These are phyloP conservation scores for Lentinula sp. DNA, from an alignment of 768 basidiomycete genomes.

Conservation along the genomic window DNA sequence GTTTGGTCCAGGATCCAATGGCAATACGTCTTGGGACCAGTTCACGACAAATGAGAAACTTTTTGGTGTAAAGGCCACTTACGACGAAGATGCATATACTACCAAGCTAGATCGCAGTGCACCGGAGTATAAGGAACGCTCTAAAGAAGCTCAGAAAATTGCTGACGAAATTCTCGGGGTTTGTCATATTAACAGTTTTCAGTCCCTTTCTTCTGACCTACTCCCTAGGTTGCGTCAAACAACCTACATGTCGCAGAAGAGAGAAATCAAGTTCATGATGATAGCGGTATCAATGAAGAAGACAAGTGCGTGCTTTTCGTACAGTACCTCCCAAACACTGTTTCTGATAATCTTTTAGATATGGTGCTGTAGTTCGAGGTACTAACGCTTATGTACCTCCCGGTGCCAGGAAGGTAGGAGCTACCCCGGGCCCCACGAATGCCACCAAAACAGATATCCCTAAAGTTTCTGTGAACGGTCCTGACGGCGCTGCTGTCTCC, in stretches of 20 bases:
- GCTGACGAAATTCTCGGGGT: constrained; percentile 91
- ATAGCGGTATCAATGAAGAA: constrained; percentile 83
- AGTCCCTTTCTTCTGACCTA: constrained; percentile 7
- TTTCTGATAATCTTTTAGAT: constrained; percentile 44
- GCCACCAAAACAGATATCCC: constrained; percentile 47
- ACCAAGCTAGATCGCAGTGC: constrained; percentile 84
- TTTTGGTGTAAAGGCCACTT: constrained; percentile 88
- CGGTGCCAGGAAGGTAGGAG: constrained; percentile 60
- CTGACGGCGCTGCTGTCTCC: constrained; percentile 55
- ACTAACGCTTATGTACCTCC: constrained; percentile 93
- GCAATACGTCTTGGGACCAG: constrained; percentile 72
- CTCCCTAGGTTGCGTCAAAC: constrained; percentile 45
- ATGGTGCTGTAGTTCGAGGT: constrained; percentile 85
- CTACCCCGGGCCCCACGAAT: constrained; percentile 20
- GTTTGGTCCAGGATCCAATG: constrained; percentile 50
- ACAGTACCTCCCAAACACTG: constrained; percentile 8
- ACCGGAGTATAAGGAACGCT: constrained; percentile 83
- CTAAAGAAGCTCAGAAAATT: constrained; percentile 79
- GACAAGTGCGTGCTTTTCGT: constrained; percentile 65
- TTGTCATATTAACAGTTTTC: constrained; percentile 21
- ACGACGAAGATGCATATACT: constrained; percentile 92
- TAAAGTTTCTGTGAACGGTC: constrained; percentile 70
- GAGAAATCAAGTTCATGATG: constrained; percentile 59
- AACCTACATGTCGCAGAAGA: constrained; percentile 93
- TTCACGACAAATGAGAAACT: constrained; percentile 89